These are phyloP conservation scores for Aspergillus eucalypticola DNA, from an alignment of 2,329 filamentous ascomycete species.

Conservation along the genomic window DNA sequence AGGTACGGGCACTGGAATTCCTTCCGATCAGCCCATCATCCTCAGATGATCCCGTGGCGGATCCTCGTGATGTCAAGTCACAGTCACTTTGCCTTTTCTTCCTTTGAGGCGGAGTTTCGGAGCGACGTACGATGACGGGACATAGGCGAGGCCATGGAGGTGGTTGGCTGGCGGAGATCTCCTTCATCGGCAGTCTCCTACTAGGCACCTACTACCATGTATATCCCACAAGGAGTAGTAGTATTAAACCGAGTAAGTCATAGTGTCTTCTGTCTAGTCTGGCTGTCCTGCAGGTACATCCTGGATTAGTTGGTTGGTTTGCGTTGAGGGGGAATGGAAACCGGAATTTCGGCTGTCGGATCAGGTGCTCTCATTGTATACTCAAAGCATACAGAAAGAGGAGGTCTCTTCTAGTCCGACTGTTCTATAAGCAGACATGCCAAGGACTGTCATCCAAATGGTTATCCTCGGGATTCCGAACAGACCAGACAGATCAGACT, in stretches of 20 bases:
- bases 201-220: neutral
- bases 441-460: too few species aligned
- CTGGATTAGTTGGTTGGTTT: neutral
- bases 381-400: neutral
- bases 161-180: neutral
- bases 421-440: neutral
- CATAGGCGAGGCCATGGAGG: neutral
- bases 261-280: too few species aligned
- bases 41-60: slow-evolving; percentile 11
- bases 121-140: too few species aligned
- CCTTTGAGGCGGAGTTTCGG: too few species aligned
- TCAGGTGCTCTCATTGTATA: neutral
- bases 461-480: too few species aligned
- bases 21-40: slow-evolving; percentile 8
- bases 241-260: too few species aligned
- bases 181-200: slow-evolving; percentile 2
- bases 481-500: too few species aligned
- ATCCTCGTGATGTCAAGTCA: slow-evolving; percentile 5
- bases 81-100: neutral
- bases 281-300: neutral
- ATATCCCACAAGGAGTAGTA: too few species aligned
- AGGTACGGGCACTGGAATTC: too few species aligned
- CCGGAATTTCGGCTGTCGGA: neutral
- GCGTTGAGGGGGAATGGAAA: too few species aligned
- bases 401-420: neutral